Conservation (phyloP, 192 early-diverging fungal genomes). For the Spinellus fusiger region DNA sequence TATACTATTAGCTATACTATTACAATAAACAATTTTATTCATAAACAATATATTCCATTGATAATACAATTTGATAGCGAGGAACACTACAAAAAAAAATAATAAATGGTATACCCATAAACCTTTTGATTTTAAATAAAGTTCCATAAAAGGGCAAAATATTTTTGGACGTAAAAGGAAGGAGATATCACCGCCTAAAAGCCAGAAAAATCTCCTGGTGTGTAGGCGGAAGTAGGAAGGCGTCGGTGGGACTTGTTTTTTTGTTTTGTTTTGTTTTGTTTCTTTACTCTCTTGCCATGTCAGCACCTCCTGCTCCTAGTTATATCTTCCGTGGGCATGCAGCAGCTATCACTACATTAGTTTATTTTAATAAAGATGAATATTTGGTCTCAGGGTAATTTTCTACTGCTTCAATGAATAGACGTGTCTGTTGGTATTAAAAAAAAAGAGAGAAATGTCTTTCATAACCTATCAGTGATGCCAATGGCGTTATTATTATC, state of each 20-base stretch:
- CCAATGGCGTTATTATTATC: slow-evolving; percentile 18
- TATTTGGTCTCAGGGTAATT: slow-evolving; percentile 27
- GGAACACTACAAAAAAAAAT: not conserved
- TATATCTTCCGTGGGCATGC: slow-evolving; percentile 31
- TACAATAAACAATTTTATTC: too few relatives aligned
- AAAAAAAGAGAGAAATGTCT: not conserved
- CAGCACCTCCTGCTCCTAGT: slow-evolving; percentile 13
- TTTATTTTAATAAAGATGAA: slow-evolving; percentile 13
- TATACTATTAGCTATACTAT: too few relatives aligned
- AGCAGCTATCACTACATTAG: slow-evolving; percentile 15
- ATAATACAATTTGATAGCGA: not conserved
- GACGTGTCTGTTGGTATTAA: not conserved
- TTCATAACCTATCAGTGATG: slow-evolving; percentile 13
- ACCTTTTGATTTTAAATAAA: too few relatives aligned
- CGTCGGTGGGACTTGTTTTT: too few relatives aligned
- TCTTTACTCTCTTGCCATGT: not conserved
- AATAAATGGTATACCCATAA: not conserved
- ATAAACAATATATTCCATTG: too few relatives aligned
- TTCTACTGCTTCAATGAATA: not conserved
- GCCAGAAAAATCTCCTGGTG: too few relatives aligned
- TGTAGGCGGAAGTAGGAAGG: too few relatives aligned
- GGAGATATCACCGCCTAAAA: too few relatives aligned
- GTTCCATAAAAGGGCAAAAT: too few relatives aligned
- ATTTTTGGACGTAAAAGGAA: too few relatives aligned
- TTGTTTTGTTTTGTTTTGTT: not conserved